Conservation (phyloP, 495 filamentous ascomycete species). For the Cairneyella variabilis region DNA sequence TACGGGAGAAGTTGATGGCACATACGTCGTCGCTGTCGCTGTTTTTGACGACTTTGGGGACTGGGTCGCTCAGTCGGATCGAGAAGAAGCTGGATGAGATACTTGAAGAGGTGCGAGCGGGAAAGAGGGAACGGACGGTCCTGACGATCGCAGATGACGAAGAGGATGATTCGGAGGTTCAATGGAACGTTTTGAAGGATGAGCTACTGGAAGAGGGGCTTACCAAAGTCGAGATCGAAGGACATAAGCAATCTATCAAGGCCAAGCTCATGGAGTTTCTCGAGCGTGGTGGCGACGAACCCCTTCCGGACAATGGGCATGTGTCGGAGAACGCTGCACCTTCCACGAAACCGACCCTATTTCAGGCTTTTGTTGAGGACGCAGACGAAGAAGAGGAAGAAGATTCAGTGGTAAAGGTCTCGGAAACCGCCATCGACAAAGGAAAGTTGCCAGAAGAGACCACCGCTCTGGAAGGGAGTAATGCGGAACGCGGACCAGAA, state of each 20-base stretch:
- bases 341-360: too few relatives aligned
- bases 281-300: background rate
- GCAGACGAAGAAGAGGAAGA: too few relatives aligned
- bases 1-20: conserved; percentile 5
- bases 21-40: background rate
- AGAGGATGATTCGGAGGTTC: conserved; percentile 2
- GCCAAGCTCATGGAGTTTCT: too few relatives aligned
- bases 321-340: too few relatives aligned
- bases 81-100: conserved; percentile 12
- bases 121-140: background rate
- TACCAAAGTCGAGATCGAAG: conserved; percentile 5
- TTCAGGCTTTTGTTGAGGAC: too few relatives aligned
- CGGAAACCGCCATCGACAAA: too few relatives aligned
- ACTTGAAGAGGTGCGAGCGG: background rate
- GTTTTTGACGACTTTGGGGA: conserved; percentile 1
- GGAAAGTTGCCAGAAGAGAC: too few relatives aligned
- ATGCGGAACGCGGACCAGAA: too few relatives aligned
- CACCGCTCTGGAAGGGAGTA: too few relatives aligned
- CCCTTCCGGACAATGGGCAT: background rate
- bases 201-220: conserved; percentile 9
- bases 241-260: conserved; percentile 8
- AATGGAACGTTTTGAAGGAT: conserved; percentile 2
- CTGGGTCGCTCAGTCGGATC: background rate
- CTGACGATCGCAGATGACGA: conserved; percentile 4
- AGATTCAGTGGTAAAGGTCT: too few relatives aligned